A percentile compares a stretch with the other conserved stretches of the same genome.
Evolutionary conservation across 2,329 filamentous ascomycete species (phyloP).

Genomic region (Pezicula radicicola): DNA sequence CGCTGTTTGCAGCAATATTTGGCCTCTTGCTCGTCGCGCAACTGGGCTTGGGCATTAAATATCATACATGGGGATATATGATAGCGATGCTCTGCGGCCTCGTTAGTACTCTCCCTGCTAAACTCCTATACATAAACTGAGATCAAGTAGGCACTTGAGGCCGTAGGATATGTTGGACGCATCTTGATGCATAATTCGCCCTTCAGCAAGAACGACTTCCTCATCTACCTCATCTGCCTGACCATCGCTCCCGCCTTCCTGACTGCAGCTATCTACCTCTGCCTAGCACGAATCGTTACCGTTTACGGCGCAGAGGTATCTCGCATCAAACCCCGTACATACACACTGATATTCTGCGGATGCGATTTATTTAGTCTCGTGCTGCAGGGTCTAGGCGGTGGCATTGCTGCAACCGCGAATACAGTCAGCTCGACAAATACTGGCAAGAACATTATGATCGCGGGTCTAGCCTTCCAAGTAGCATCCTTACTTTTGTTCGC

Average conservation of each 20-base stretch:
- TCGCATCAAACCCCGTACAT: constrained; percentile 39
- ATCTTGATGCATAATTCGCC: constrained; percentile 50
- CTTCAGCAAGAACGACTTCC: constrained; percentile 43
- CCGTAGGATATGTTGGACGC: constrained; percentile 55
- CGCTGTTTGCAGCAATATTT: constrained; percentile 50
- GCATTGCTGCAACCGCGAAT: constrained; percentile 44
- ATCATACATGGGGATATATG: constrained; percentile 54
- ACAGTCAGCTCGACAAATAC: constrained; percentile 7
- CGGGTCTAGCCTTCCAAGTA: constrained; percentile 32
- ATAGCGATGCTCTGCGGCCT: constrained; percentile 45
- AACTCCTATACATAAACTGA: background rate
- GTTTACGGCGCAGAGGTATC: constrained; percentile 45
- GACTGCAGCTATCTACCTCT: constrained; percentile 53
- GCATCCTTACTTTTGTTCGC: constrained; percentile 22
- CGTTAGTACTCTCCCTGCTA: constrained; percentile 26
- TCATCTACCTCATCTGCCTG: constrained; percentile 51
- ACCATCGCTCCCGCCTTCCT: constrained; percentile 56
- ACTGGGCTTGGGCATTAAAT: constrained; percentile 44
- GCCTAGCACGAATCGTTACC: constrained; percentile 52
- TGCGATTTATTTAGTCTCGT: constrained; percentile 55
- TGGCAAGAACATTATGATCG: constrained; percentile 26
- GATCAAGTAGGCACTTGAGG: constrained; percentile 37
- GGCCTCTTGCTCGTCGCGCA: constrained; percentile 40
- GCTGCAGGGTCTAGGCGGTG: constrained; percentile 55
- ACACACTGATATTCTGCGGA: constrained; percentile 57